phyloP scores from a whole-genome alignment of 192 early-diverging fungal genomes.

The Dissophora globulifera region DNA sequence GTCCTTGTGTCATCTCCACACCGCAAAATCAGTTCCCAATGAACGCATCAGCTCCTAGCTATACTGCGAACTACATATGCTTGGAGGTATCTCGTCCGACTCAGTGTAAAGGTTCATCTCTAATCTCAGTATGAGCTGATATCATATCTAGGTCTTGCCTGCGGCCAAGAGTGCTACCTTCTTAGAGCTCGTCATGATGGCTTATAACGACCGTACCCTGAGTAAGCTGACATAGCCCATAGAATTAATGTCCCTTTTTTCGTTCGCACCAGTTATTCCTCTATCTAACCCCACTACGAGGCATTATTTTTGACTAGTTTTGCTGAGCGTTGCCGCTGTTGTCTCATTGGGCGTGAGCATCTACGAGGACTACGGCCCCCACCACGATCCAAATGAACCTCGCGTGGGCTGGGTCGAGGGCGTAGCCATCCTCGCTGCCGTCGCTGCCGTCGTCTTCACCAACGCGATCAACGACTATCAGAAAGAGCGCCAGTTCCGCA shows the following conservation, averaged over 20 bases:
- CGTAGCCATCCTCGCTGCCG: conserved; percentile 82
- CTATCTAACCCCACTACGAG: not conserved
- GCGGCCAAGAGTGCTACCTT: conserved; percentile 64
- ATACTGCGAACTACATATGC: too few relatives aligned
- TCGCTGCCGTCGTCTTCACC: conserved; percentile 91
- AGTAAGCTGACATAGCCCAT: conserved; percentile 34
- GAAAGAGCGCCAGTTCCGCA: conserved; percentile 88
- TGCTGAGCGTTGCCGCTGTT: conserved; percentile 85
- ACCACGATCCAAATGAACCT: conserved; percentile 72
- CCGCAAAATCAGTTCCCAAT: too few relatives aligned
- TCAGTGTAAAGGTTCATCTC: too few relatives aligned
- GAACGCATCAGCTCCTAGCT: too few relatives aligned
- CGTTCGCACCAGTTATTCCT: not conserved
- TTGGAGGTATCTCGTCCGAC: too few relatives aligned
- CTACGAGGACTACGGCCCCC: conserved; percentile 77
- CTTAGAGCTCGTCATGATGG: conserved; percentile 61
- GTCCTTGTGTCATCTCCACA: too few relatives aligned
- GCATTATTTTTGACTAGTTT: conserved; percentile 62
- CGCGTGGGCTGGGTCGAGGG: conserved; percentile 82
- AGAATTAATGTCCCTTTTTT: not conserved
- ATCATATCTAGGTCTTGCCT: conserved; percentile 58
- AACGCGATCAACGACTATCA: conserved; percentile 90
- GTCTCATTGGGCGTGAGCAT: conserved; percentile 87
- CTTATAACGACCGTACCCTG: conserved; percentile 79
- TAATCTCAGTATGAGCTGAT: too few relatives aligned